These are phyloP conservation scores for Lophium mytilinum DNA, from an alignment of 495 filamentous ascomycete genomes.

Conservation along the genomic window DNA sequence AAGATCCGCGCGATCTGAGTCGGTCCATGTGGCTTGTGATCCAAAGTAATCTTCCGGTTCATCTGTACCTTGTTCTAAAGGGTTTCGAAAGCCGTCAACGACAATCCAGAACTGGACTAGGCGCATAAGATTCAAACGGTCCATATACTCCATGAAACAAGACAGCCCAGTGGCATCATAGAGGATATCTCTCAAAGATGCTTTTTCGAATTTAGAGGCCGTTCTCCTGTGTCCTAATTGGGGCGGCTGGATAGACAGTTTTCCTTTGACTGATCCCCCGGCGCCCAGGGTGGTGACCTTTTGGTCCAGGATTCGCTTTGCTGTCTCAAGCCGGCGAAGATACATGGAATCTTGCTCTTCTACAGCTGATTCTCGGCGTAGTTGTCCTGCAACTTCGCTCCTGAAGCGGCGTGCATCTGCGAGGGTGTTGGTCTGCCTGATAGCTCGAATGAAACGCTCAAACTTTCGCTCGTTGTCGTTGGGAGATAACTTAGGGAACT, in stretches of 20 bases:
- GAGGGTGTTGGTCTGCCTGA: constrained; percentile 81
- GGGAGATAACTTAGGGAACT: constrained; percentile 59
- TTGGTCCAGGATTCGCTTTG: constrained; percentile 83
- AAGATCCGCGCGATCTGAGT: constrained; percentile 78
- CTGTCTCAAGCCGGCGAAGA: constrained; percentile 79
- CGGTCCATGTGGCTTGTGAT: constrained; percentile 65
- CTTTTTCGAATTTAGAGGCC: constrained; percentile 55
- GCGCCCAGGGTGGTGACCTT: constrained; percentile 75
- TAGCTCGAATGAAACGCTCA: constrained; percentile 86
- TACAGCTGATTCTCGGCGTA: constrained; percentile 74
- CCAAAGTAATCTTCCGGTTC: constrained; percentile 57
- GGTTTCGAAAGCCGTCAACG: constrained; percentile 94
- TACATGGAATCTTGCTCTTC: constrained; percentile 77
- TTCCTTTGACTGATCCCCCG: constrained; percentile 45
- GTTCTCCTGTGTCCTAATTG: constrained; percentile 22
- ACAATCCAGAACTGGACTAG: constrained; percentile 98
- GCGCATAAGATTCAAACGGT: constrained; percentile 75
- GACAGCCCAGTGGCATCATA: constrained; percentile 83
- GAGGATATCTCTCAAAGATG: constrained; percentile 71
- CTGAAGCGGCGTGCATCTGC: constrained; percentile 88
- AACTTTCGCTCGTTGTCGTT: constrained; percentile 83
- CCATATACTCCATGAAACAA: constrained; percentile 99
- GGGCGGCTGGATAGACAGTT: constrained; percentile 21
- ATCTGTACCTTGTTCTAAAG: constrained; percentile 76
- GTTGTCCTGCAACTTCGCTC: constrained; percentile 84